A percentile compares a stretch with the other conserved stretches of the same genome.
These are phyloP conservation scores for Bipolaris sorokiniana DNA, from an alignment of 2,329 filamentous ascomycete genomes.

Conservation along the genomic window DNA sequence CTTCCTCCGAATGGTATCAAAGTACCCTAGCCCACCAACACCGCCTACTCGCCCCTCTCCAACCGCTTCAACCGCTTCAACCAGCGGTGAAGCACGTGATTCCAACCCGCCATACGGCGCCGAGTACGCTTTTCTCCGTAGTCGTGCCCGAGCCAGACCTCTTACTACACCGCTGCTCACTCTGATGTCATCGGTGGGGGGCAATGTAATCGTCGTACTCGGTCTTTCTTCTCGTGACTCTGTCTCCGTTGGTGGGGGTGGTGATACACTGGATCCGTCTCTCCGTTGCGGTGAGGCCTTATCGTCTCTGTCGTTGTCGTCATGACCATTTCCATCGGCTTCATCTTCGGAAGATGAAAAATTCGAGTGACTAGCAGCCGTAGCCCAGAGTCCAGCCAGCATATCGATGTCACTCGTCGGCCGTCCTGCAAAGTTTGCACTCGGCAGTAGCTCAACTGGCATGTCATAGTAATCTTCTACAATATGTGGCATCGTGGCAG, in stretches of 20 bases:
- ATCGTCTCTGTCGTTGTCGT: slow-evolving; percentile 9
- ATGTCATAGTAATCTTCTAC: slow-evolving; percentile 33
- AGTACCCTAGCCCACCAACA: slow-evolving; percentile 23
- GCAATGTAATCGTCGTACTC: slow-evolving; percentile 11
- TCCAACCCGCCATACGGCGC: slow-evolving; percentile 27
- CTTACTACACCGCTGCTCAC: slow-evolving; percentile 14
- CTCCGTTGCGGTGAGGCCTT: slow-evolving; percentile 3
- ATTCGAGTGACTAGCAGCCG: slow-evolving; percentile 10
- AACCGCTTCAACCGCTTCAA: slow-evolving; percentile 21
- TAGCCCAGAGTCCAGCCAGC: slow-evolving; percentile 21
- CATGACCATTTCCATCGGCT: slow-evolving; percentile 5
- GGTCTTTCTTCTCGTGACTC: slow-evolving; percentile 1
- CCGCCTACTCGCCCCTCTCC: slow-evolving; percentile 38
- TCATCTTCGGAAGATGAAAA: slow-evolving; percentile 19
- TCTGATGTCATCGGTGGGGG: slow-evolving; percentile 8
- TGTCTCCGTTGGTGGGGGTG: slow-evolving; percentile 3
- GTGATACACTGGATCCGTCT: slow-evolving; percentile 3
- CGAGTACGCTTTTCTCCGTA: slow-evolving; percentile 28
- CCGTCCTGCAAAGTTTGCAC: slow-evolving; percentile 32
- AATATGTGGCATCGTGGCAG: slow-evolving; percentile 13
- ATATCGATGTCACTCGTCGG: slow-evolving; percentile 35
- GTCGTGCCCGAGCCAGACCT: slow-evolving; percentile 15
- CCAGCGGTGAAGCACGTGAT: slow-evolving; percentile 15
- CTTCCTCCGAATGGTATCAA: slow-evolving; percentile 8
- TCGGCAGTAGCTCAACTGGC: slow-evolving; percentile 26